Percentiles rank a stretch among this genome's conserved stretches.
Conservation (phyloP, 2,329 filamentous ascomycete genomes). For the Venturia effusa region DNA sequence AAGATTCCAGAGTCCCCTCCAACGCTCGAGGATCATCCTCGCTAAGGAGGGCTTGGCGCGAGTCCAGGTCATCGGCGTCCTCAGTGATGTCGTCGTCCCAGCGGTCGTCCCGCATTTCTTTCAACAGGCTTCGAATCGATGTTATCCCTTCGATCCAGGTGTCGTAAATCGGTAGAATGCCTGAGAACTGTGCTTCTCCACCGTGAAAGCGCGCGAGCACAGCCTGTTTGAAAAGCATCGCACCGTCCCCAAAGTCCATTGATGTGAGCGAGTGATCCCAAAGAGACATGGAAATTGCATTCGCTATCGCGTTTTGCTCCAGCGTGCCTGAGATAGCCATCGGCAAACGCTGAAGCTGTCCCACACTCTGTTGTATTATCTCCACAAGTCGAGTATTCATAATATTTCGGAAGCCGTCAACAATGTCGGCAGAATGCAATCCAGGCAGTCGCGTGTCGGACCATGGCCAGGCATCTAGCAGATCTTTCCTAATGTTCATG, state of each 20-base stretch:
- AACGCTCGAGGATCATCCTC: conserved; percentile 59
- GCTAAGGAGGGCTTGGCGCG: conserved; percentile 56
- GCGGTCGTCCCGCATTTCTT: conserved; percentile 53
- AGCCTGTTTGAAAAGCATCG: conserved; percentile 55
- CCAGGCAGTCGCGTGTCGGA: conserved; percentile 54
- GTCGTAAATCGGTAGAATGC: conserved; percentile 52
- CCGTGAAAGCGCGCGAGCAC: conserved; percentile 63
- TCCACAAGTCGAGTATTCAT: conserved; percentile 58
- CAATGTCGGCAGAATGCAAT: conserved; percentile 56
- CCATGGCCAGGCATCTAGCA: conserved; percentile 66
- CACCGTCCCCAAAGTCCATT: conserved; percentile 55
- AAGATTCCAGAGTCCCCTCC: conserved; percentile 46
- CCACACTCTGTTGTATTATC: conserved; percentile 53
- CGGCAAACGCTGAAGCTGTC: conserved; percentile 54
- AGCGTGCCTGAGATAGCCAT: conserved; percentile 53
- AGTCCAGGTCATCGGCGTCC: conserved; percentile 53
- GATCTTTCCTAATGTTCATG: conserved; percentile 55
- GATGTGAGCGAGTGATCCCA: conserved; percentile 20
- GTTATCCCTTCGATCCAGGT: conserved; percentile 67
- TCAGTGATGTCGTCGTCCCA: conserved; percentile 66
- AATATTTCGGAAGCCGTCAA: conserved; percentile 55
- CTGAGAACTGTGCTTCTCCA: conserved; percentile 54
- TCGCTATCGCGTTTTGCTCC: conserved; percentile 22
- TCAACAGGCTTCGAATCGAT: conserved; percentile 51
- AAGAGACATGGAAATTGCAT: not conserved